These are phyloP conservation scores for Salvia splendens DNA, from an alignment of 257 asterid genomes.

Conservation along the genomic window DNA sequence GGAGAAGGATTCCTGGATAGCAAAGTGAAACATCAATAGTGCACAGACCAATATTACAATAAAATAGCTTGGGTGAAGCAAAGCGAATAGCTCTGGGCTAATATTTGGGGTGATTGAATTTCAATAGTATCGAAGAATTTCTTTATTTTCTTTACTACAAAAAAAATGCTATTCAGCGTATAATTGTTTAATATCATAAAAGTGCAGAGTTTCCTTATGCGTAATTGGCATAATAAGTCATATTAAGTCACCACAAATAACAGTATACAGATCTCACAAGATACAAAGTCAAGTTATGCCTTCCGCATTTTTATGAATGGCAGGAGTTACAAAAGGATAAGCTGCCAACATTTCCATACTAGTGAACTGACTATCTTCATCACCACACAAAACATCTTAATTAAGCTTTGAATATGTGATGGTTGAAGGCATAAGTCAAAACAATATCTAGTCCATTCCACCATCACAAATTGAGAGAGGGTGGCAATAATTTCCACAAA, in stretches of 20 bases:
- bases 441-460: not conserved
- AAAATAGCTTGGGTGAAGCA: not conserved
- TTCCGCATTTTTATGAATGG: not conserved
- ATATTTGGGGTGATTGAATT: too few relatives aligned
- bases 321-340: too few relatives aligned
- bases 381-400: not conserved
- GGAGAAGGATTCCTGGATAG: constrained; percentile 79
- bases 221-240: not conserved
- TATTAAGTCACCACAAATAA: too few relatives aligned
- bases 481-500: not conserved
- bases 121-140: not conserved
- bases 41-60: constrained; percentile 22
- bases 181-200: constrained; percentile 7
- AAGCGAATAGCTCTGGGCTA: constrained; percentile 4
- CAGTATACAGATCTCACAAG: too few relatives aligned
- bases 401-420: not conserved
- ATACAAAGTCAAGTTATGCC: not conserved
- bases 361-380: not conserved
- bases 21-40: constrained; percentile 28
- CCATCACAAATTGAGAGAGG: not conserved
- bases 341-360: too few relatives aligned
- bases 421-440: not conserved
- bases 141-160: not conserved
- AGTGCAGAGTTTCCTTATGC: constrained; percentile 9
- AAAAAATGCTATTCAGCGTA: not conserved